Evolutionary conservation across 108 stramenopile species (phyloP).

Genomic region (Epipyxis sp.): DNA sequence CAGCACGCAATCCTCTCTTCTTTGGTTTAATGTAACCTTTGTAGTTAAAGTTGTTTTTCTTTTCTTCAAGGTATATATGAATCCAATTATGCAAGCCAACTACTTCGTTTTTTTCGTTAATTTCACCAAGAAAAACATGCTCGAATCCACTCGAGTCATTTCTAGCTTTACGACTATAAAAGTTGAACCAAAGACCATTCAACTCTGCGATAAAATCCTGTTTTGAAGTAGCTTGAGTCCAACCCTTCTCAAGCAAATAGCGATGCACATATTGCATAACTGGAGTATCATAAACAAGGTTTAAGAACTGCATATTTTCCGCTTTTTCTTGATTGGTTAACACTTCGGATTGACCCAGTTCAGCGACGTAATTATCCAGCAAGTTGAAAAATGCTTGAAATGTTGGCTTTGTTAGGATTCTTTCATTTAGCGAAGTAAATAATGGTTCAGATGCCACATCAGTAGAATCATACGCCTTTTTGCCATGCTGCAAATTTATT

Average conservation of each 20-base stretch:
- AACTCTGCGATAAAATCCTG: constrained; percentile 60
- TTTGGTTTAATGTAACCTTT: constrained; percentile 57
- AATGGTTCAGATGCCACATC: constrained; percentile 74
- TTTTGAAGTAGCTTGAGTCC: constrained; percentile 51
- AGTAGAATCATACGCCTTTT: constrained; percentile 72
- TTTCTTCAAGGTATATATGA: constrained; percentile 76
- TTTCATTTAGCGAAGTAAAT: constrained; percentile 59
- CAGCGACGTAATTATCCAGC: constrained; percentile 74
- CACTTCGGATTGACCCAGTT: constrained; percentile 62
- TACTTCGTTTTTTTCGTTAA: constrained; percentile 42
- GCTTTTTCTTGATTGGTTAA: constrained; percentile 58
- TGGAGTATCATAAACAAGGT: constrained; percentile 70
- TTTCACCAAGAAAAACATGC: constrained; percentile 88
- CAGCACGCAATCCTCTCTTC: neutral
- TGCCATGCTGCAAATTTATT: constrained; percentile 77
- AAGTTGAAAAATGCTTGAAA: constrained; percentile 68
- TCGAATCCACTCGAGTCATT: constrained; percentile 86
- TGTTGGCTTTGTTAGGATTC: constrained; percentile 65
- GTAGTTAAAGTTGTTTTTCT: constrained; percentile 73
- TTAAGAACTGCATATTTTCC: constrained; percentile 67
- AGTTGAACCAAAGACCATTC: constrained; percentile 75
- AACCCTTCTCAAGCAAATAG: constrained; percentile 58
- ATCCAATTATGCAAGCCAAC: constrained; percentile 90
- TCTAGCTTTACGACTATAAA: constrained; percentile 65
- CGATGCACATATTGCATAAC: constrained; percentile 83